Base-by-base conservation (phyloP, 176 grass and related monocot genomes). In the Bromus sterilis region DNA sequence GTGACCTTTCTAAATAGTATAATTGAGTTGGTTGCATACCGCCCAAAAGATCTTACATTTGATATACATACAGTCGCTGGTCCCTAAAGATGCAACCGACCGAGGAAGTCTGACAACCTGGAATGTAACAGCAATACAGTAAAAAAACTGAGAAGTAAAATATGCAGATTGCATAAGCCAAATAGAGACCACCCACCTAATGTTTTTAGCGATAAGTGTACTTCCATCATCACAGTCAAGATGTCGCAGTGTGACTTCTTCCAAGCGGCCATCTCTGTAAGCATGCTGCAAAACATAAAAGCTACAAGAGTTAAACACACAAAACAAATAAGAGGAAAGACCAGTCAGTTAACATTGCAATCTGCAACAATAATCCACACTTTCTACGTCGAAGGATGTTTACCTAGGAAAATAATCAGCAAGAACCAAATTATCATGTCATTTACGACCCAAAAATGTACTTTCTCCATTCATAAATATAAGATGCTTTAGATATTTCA, bases 161-260 rank as follows among this genome's bases (percentile, higher is more conserved):
- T 25, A 75, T 30, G 31, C 32, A 56, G 10, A 76, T 18, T 29
- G 39, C 62, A 82, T 28, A 32, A 34, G n/a, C 6, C 39, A 64
- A 56, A 34, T 33, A 25, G 62, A 77, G 9, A 79, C 56, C 10
- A 74, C 11, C 59, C 72, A 93, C 96, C 96, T 93, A 66, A 95
- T 99, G 75, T 91, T 83, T 83, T 99, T 99, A 48, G 91, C 91
- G 75, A 99, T 99, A 66, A 99, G 79, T 73, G 93, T 91, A 69
- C 55, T 95, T 78, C 93, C 96, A 73, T 99, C 96, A 71, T 95
- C 93, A 76, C 88, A 85, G 91, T 99, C 96, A 86, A 99, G 90
- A 91, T 95, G 96, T 28, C 96, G 83, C 71, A 99, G 53, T 68
- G 80, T 59, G 18, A 93, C 89, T 80, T 99, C 93, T 91, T 99